Evolutionary conservation across 345 rosid species (phyloP), one percentile per base, ranked within the genome.

Genomic region (Hypericum androsaemum): DNA sequence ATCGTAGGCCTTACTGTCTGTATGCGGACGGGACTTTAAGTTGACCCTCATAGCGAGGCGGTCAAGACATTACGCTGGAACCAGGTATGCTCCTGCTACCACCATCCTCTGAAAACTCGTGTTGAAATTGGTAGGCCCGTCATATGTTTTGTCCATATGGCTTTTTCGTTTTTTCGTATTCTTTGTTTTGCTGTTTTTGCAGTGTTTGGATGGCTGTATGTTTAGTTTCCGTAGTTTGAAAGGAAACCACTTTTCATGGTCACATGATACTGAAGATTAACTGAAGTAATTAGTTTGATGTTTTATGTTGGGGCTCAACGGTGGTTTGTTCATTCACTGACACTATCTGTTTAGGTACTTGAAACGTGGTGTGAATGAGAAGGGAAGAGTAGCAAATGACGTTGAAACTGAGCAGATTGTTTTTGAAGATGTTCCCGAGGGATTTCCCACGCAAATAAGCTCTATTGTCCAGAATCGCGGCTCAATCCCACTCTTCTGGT

Each of bases 401-500:
- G 99, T 94, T 48, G 99, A 94, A 71, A 94, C 95, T 32, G 99
- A 94, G 74, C 99, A 94, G 74, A 81, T 94, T 69, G 83, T 88
- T 50, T 80, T 77, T 51, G 90, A 86, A 73, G 87, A 77, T 53
- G 80, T 81, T 50, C 78, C 84, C 47, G 86, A 71, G 70, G 88
- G 82, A 46, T 58, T 56, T 74, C 90, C 97, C 16, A 55, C 59
- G 71, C 82, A 81, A 76, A 77, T 94, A 70, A 85, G 81, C 74
- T 88, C 99, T 14, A 75, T 94, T 50, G 89, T 88, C 58, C 99
- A 94, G 79, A 88, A 88, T 67, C 95, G 99, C 47, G 99, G 99
- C 57, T 94, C 99, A 50, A 94, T 94, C 62, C 99, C 97, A 42
- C 82, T 94, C 12, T 88, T 85, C 63, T 94, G 99, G 99, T 88